Evolutionary conservation across 768 basidiomycete species (phyloP), one percentile per base, ranked within the genome.

Genomic region (Leccinum rimulosum): DNA sequence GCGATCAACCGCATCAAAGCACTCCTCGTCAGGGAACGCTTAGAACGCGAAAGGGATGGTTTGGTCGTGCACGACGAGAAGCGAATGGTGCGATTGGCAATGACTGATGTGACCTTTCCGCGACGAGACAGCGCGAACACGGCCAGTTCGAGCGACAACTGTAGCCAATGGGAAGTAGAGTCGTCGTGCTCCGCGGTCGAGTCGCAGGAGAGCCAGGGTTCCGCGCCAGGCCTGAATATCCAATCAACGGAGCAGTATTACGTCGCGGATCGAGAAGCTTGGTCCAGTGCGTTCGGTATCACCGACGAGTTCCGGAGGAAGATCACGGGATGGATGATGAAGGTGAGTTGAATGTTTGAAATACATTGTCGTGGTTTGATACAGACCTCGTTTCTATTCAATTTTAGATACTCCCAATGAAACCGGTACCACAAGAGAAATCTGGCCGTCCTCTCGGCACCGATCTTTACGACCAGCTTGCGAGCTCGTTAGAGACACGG

Each of bases 401-500:
- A 7, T 25, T n/a, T 10, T 15, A 70, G 68, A 35, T 19, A 30
- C 35, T 36, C 30, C 60, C 69, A 4, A 56, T n/a, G 3, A 38
- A 57, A 10, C 54, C 65, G 0, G 38, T 30, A 5, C 22, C 17
- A n/a, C 2, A 4, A 11, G 30, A 56, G 7, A 9, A 49, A 2
- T 1, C n/a, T 15, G 15, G 19, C n/a, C 52, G 51, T 27, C 55
- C 7, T 2, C 19, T 25, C 8, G 62, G 67, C 15, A n/a, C 12
- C 17, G 58, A 69, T 30, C 66, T 88, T 28, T 68, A 74, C 43
- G 82, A 87, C 52, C 84, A 88, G 56, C 76, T 89, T 27, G 68
- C 69, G 8, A 77, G 73, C 3, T 85, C 81, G 0, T 77, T 76
- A 0, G 80, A 87, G 59, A 87, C 87, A 15, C 79, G 85, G 4